Evolutionary conservation across 2,329 filamentous ascomycete species (phyloP), one percentile per base, ranked within the genome.

Genomic region (Hypocreales sp.): DNA sequence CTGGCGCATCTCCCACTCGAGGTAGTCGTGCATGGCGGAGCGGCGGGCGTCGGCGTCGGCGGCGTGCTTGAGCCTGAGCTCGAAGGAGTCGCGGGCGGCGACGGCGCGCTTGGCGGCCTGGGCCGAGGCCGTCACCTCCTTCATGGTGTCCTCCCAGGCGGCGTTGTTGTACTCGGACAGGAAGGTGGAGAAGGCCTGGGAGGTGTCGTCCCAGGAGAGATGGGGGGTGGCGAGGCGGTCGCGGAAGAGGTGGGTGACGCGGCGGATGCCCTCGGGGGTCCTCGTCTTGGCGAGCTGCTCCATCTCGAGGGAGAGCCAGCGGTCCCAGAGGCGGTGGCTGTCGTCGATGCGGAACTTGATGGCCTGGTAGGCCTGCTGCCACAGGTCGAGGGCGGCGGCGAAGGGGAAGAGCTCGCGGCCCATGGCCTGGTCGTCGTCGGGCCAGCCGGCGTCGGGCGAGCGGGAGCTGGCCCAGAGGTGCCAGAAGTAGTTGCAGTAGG

Each of bases 1-100:
- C 43, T 73, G 69, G 12, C 53, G 60, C 41, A 76, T 66, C 57
- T 98, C 90, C 79, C 82, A 94, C 29, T 81, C 74, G 12, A 95
- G 59, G 42, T 98, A 98, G 30, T 79, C 69, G 5, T 49, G 53
- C 54, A 75, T 60, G 23, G 53, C 47, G 13, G 49, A 39, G 39
- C 60, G 61, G 31, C 78, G 60, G 4, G 59, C 60, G 8, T 68
- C 64, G 16, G 55, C 47, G 38, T 81, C 67, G 11, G 55, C 48
- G 6, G 77, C 74, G 33, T 64, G 60, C 28, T 62, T 61, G 14
- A 90, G 55, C 35, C 67, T 71, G 35, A 73, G 55, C 47, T 92
- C 81, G 43, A 72, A 72, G 4, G 65, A 52, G 37, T 81, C 77
- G 33, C 81, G 75, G 23, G 67, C 55, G 10, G 42, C 36, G 10